Percentiles rank a stretch among this genome's conserved stretches.
Conservation (phyloP, 2,329 filamentous ascomycete species). For the Diaporthe eres region DNA sequence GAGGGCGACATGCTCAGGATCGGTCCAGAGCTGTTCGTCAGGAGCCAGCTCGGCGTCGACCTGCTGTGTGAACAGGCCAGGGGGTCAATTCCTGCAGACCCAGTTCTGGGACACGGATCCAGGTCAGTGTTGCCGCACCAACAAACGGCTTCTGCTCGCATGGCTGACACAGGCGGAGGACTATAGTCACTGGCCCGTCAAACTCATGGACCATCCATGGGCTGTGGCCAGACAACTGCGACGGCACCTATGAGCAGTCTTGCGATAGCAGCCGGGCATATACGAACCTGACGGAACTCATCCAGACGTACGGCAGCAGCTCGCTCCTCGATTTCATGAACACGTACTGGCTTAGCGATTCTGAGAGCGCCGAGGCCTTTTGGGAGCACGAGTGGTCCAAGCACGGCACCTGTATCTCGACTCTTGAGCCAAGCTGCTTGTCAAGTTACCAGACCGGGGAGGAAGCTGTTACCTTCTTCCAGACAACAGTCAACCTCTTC, state of each 20-base stretch:
- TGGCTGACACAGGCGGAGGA: background rate
- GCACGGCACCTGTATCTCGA: slow-evolving; percentile 40
- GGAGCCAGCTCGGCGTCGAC: slow-evolving; percentile 25
- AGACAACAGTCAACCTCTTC: slow-evolving; percentile 37
- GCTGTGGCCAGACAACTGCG: slow-evolving; percentile 41
- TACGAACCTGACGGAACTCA: slow-evolving; percentile 37
- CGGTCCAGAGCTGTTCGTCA: slow-evolving; percentile 39
- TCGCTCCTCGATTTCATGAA: slow-evolving; percentile 38
- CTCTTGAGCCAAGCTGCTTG: slow-evolving; percentile 38
- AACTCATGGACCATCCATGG: slow-evolving; percentile 42
- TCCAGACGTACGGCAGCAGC: slow-evolving; percentile 33
- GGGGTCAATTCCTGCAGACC: slow-evolving; percentile 38
- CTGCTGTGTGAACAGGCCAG: slow-evolving; percentile 40
- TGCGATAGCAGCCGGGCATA: slow-evolving; percentile 38
- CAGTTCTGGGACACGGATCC: slow-evolving; percentile 42
- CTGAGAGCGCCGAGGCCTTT: slow-evolving; percentile 36
- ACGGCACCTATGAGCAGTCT: slow-evolving; percentile 31
- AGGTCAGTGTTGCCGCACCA: slow-evolving; percentile 19
- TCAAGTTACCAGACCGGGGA: slow-evolving; percentile 37
- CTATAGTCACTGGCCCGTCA: slow-evolving; percentile 33
- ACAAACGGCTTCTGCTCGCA: background rate
- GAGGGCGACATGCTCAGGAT: slow-evolving; percentile 35
- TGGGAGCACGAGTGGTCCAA: slow-evolving; percentile 41
- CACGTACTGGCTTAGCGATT: slow-evolving; percentile 40
- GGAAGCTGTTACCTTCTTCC: slow-evolving; percentile 41